Evolutionary conservation across 2,329 filamentous ascomycete species (phyloP), one percentile per base, ranked within the genome.

Genomic region (Colletotrichum sp.): DNA sequence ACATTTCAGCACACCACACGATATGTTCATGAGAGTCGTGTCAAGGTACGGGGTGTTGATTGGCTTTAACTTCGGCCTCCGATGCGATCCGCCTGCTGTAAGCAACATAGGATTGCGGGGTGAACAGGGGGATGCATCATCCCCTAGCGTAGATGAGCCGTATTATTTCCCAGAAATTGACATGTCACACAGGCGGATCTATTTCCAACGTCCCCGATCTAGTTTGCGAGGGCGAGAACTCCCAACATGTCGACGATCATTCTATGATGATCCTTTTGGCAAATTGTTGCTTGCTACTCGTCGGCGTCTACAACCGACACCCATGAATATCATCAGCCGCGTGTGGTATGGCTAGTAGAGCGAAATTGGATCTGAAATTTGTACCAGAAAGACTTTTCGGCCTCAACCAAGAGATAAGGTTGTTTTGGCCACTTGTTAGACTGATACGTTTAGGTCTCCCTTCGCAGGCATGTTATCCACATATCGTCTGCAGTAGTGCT

Each of bases 381-480:
- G 0, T 0, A 16, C 36, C 7, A 38, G 15, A 18, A 38, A 8
- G 36, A 18, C 36, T 18, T 38, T 18, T 38, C 36, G 15, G 36
- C 36, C 36, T 8, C 15, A 18, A 18, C 36, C 8, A 38, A 38
- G 15, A 18, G 15, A 38, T 15, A 5, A 38, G 0, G 0, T 38
- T 38, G 36, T 0, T 18, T 38, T 38, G 15, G 36, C 36, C 36
- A 38, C 36, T 38, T 38, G 15, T 38, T 38, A 38, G 15, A 38
- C 36, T 18, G 36, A 5, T 38, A 38, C 34, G 15, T 38, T 38
- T 0, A 9, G 15, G 0, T 38, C 36, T 9, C 0, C 36, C 15
- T 38, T 38, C 36, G 2, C 36, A 38, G 36, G 36, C 36, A 38
- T 9, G 4, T 9, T 38, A 38, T 38, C 36, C 36, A 38, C 8